A percentile compares a stretch with the other conserved stretches of the same genome.
Conservation (phyloP, 148 eudicot species). For the Chenopodium formosanum region DNA sequence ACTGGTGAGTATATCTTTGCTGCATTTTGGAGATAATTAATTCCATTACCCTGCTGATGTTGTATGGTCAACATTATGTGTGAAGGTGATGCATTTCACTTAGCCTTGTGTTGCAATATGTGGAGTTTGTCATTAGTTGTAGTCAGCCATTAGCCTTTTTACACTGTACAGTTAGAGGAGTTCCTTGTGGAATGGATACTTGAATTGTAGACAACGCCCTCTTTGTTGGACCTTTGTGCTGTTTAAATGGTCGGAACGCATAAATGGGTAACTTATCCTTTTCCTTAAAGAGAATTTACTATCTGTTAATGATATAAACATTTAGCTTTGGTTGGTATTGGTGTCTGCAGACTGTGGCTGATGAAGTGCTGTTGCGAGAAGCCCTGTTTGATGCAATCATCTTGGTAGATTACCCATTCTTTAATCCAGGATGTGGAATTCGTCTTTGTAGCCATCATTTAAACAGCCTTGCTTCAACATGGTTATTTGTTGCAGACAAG, state of each 20-base stretch:
- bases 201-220: constrained; percentile 4
- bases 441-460: constrained; percentile 43
- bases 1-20: constrained; percentile 50
- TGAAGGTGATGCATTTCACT: neutral
- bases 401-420: constrained; percentile 48
- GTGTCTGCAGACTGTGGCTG: constrained; percentile 46
- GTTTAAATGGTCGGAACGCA: constrained; percentile 18
- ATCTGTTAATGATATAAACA: constrained; percentile 8
- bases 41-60: neutral
- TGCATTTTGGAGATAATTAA: neutral
- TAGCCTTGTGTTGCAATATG: neutral
- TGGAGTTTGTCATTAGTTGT: constrained; percentile 7
- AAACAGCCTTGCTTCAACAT: constrained; percentile 47
- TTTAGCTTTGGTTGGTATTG: constrained; percentile 12
- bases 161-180: constrained; percentile 14
- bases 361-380: constrained; percentile 44
- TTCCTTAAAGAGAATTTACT: constrained; percentile 5
- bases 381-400: constrained; percentile 55
- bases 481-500: constrained; percentile 69
- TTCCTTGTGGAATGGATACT: constrained; percentile 15
- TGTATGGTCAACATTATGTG: neutral
- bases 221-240: constrained; percentile 4
- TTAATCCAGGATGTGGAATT: constrained; percentile 40
- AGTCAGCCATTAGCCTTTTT: constrained; percentile 13
- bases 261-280: constrained; percentile 13